These are phyloP conservation scores for Xylaria cubensis DNA, from an alignment of 495 filamentous ascomycete species.

Conservation along the genomic window DNA sequence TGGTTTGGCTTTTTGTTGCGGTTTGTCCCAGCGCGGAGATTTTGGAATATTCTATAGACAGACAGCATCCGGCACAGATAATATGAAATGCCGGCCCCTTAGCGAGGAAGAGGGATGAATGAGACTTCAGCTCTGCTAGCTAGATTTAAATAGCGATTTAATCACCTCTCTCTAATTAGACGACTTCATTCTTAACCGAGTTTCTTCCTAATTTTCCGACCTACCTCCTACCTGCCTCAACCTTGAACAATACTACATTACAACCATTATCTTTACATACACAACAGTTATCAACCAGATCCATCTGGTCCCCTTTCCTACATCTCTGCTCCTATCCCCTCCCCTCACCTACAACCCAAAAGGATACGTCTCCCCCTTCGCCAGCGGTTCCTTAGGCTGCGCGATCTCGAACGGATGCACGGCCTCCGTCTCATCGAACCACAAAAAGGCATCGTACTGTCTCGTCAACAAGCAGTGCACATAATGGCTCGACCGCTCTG, in stretches of 20 bases:
- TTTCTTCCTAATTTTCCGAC: no score
- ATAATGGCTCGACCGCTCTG: constrained; percentile 5
- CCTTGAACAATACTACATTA: no score
- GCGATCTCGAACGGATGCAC: not conserved
- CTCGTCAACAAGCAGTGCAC: not conserved
- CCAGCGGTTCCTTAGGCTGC: not conserved
- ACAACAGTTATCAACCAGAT: no score
- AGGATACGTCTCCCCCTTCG: constrained; percentile 6
- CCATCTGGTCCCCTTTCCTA: no score
- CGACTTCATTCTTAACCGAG: not conserved
- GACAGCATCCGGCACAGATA: not conserved
- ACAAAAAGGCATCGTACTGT: constrained; percentile 8
- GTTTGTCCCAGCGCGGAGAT: not conserved
- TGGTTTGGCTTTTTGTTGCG: not conserved
- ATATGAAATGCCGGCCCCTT: not conserved
- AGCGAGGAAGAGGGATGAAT: not conserved
- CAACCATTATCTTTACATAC: no score
- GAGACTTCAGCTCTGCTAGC: not conserved
- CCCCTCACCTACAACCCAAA: not conserved
- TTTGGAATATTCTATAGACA: constrained; percentile 7
- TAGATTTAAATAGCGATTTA: constrained; percentile 17
- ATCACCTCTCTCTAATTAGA: constrained; percentile 3
- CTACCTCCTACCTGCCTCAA: no score
- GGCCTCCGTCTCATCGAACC: not conserved
- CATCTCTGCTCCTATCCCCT: no score